Percentiles rank a stretch among this genome's conserved stretches.
phyloP scores from a whole-genome alignment of 2,329 filamentous ascomycete genomes.

The Diplodia intermedia region DNA sequence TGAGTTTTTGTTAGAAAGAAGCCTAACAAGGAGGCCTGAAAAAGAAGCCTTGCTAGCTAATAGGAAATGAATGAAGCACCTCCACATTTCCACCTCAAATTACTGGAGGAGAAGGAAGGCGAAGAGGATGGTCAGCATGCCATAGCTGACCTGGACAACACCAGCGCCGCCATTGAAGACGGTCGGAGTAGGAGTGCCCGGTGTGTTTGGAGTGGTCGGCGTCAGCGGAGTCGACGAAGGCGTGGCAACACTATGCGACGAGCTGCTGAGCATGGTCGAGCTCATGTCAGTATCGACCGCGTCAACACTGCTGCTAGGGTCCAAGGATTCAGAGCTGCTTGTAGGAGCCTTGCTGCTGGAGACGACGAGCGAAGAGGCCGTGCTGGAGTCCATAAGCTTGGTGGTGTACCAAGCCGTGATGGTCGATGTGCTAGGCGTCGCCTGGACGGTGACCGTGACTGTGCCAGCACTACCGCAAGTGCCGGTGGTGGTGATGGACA shows the following conservation, averaged over 20 bases:
- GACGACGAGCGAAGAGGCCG: neutral
- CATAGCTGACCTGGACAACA: neutral
- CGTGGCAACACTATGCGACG: neutral
- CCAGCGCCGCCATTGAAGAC: neutral
- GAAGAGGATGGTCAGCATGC: slow-evolving; percentile 3
- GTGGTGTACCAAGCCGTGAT: neutral
- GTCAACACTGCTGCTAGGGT: neutral
- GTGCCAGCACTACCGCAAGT: neutral
- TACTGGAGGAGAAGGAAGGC: slow-evolving; percentile 12
- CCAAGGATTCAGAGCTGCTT: neutral
- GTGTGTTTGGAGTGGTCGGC: neutral
- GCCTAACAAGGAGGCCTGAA: neutral
- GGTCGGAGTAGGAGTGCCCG: neutral
- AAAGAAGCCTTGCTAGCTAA: neutral
- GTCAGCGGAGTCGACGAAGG: slow-evolving; percentile 3
- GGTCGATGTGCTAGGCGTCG: neutral
- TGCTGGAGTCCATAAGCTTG: neutral
- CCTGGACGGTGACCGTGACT: neutral
- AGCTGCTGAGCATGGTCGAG: neutral
- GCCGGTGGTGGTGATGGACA: neutral
- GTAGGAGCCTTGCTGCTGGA: neutral
- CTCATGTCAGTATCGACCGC: neutral
- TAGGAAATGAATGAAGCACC: neutral
- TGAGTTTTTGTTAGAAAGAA: neutral
- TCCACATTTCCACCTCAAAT: neutral